A percentile compares a stretch with the other conserved stretches of the same genome.
phyloP scores from a whole-genome alignment of 495 filamentous ascomycete species.

The Aspergillus incahuasiensis region DNA sequence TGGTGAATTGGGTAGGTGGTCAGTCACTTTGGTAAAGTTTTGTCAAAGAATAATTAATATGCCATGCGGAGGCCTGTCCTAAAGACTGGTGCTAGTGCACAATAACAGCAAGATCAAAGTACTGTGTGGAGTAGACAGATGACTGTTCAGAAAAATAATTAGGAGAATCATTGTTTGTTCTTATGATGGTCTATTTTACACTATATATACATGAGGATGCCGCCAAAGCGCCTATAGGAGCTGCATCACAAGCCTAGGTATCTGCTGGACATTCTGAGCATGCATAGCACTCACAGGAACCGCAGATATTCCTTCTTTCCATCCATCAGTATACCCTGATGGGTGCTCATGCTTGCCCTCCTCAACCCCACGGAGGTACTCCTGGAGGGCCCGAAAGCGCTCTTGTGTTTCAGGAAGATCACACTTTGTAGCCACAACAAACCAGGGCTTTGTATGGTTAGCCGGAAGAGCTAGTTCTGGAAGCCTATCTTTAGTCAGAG shows the following conservation, averaged over 20 bases:
- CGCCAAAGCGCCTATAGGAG: constrained; percentile 42
- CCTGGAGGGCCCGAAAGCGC: constrained; percentile 65
- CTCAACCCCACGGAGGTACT: constrained; percentile 60
- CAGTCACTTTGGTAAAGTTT: neutral
- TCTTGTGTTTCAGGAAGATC: constrained; percentile 74
- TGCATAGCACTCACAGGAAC: constrained; percentile 88
- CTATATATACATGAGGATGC: neutral
- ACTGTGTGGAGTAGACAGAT: neutral
- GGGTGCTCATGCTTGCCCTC: constrained; percentile 61
- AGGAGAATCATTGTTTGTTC: neutral
- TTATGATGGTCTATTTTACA: neutral
- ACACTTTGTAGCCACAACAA: constrained; percentile 93
- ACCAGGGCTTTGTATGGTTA: constrained; percentile 89
- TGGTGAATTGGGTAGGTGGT: neutral
- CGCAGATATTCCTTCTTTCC: constrained; percentile 59
- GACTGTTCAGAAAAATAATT: neutral
- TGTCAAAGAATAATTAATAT: neutral
- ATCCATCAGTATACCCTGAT: constrained; percentile 59
- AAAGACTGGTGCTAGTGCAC: neutral
- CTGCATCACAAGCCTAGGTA: constrained; percentile 71
- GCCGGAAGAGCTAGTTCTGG: constrained; percentile 47
- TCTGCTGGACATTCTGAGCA: constrained; percentile 73
- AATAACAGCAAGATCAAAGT: neutral
- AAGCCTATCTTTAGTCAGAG: constrained; percentile 15
- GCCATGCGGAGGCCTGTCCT: neutral